Conservation (phyloP, 257 asterid species). For the Gentiana macrophylla region DNA sequence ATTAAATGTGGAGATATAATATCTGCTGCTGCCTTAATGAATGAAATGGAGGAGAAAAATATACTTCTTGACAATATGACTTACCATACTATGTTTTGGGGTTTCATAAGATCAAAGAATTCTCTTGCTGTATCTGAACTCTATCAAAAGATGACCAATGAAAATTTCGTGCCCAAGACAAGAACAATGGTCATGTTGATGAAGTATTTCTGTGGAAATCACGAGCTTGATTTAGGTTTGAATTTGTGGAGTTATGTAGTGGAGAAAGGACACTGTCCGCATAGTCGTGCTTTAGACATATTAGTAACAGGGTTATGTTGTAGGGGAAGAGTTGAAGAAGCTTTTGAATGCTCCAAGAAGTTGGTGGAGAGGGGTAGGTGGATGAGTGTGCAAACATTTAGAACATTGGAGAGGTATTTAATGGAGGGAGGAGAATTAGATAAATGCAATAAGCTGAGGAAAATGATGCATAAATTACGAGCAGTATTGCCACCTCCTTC, state of each 20-base stretch:
- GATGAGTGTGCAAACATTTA: constrained; percentile 37
- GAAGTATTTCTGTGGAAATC: constrained; percentile 64
- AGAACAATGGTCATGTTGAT: constrained; percentile 64
- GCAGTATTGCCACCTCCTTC: constrained; percentile 36
- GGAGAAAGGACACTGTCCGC: constrained; percentile 80
- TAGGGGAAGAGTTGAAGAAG: constrained; percentile 62
- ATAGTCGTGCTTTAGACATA: constrained; percentile 65
- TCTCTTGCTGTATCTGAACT: constrained; percentile 41
- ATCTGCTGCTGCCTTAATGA: constrained; percentile 49
- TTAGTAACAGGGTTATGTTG: constrained; percentile 77
- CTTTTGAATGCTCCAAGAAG: constrained; percentile 56
- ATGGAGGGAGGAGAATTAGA: constrained; percentile 38
- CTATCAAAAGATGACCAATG: constrained; percentile 44
- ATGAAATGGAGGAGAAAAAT: constrained; percentile 49
- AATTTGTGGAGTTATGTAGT: constrained; percentile 65
- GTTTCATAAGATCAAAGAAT: constrained; percentile 48
- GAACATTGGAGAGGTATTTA: constrained; percentile 49
- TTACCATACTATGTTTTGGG: constrained; percentile 66
- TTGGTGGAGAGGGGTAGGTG: constrained; percentile 64
- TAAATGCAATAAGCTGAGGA: constrained; percentile 30
- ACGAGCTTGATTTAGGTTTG: constrained; percentile 50
- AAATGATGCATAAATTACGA: constrained; percentile 36
- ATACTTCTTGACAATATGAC: constrained; percentile 57
- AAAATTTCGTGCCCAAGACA: constrained; percentile 52
- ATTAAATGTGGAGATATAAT: constrained; percentile 48